phyloP scores from a whole-genome alignment of 78 protist genomes.

The Dictyostelium brefeldianum region DNA sequence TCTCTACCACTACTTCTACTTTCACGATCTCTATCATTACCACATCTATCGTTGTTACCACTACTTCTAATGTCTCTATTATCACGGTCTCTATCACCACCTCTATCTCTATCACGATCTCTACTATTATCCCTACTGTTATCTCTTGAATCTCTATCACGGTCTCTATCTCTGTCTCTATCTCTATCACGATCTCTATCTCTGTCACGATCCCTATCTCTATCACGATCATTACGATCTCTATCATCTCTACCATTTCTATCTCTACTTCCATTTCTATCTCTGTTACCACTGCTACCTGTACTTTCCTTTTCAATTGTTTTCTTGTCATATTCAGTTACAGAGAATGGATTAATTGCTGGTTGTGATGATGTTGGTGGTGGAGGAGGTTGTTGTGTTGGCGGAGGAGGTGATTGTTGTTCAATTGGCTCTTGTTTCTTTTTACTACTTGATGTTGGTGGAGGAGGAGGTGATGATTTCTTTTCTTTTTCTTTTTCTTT shows the following conservation, averaged over 20 bases:
- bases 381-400: background rate
- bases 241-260: slow-evolving; percentile 5
- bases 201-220: slow-evolving; percentile 21
- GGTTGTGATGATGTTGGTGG: background rate
- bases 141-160: slow-evolving; percentile 4
- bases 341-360: slow-evolving; percentile 27
- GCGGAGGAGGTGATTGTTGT: background rate
- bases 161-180: background rate
- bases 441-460: background rate
- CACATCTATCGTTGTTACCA: slow-evolving; percentile 15
- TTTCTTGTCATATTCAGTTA: slow-evolving; percentile 37
- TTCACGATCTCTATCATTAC: slow-evolving; percentile 23
- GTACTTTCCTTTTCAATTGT: slow-evolving; percentile 5
- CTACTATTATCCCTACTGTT: slow-evolving; percentile 12
- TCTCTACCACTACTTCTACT: background rate
- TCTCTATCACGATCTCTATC: slow-evolving; percentile 55
- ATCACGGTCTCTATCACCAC: background rate
- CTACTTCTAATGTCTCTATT: background rate
- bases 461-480: background rate
- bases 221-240: background rate
- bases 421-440: slow-evolving; percentile 11
- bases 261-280: background rate
- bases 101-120: slow-evolving; percentile 16
- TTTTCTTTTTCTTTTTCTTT: too few species aligned
- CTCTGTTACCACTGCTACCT: background rate